Base-by-base conservation (phyloP, 345 rosid genomes). In the Raphanus raphanistrum region DNA sequence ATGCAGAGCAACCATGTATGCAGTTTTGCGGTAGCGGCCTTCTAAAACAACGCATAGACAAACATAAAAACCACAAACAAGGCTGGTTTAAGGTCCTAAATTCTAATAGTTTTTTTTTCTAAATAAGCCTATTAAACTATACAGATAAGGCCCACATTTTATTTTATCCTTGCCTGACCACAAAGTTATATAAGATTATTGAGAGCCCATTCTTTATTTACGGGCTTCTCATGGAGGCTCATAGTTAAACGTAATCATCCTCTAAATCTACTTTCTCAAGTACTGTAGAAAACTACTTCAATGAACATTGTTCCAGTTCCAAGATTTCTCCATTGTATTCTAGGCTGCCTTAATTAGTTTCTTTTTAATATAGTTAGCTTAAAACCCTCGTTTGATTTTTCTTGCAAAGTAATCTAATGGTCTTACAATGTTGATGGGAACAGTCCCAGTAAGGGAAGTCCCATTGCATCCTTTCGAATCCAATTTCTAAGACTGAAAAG, bases 1-100 rank as follows among this genome's bases (percentile, higher is more conserved):
- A 92, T 76, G 98, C 97, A 0, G 99, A 94, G 72, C 92, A 21
- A 21, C 21, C 21, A 88, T 94, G 98, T 88, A 90, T 85, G 92
- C 97, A 90, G 82, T 84, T 94, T 41, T 84, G 98, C 7, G 98
- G 96, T 52, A 94, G 92, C 8, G 98, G 97, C 8, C 93, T 94
- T 32, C 45, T 25, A 5, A 5, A 52, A 31, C 43, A 58, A 58
- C 31, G n/a, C 62, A 4, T 58, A 10, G 2, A 25, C 26, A 21
- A 21, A 21, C 21, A 21, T 21, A 21, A 21, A 21, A 21, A 21
- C 21, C 21, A 21, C 29, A 21, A 54, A 54, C 4, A 8, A 54
- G 25, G 6, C 9, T n/a, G 26, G 26, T 16, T 43, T 15, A 50
- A 15, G 9, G 58, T 25, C 61, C 12, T 55, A 57, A 59, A 26